Percentiles rank a stretch among this genome's conserved stretches.
These are phyloP conservation scores for Carex sylvatica DNA, from an alignment of 202 grass and related monocot species.

Conservation along the genomic window DNA sequence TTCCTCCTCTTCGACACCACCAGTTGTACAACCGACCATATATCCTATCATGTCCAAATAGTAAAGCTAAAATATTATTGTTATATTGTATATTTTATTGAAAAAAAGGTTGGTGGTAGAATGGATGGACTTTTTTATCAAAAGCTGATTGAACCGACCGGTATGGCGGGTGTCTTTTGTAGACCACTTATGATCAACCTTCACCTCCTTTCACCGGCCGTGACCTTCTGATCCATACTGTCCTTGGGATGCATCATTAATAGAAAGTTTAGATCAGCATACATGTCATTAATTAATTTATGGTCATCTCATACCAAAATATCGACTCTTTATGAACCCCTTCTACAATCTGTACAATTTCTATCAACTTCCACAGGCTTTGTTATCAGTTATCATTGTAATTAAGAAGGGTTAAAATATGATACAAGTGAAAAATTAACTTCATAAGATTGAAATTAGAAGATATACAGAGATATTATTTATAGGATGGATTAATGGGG, in stretches of 20 bases:
- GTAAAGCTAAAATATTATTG: neutral
- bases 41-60: neutral
- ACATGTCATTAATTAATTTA: neutral
- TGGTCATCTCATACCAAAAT: neutral
- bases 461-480: neutral
- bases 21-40: neutral
- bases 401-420: neutral
- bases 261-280: neutral
- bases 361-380: neutral
- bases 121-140: neutral
- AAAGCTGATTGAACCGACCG: neutral
- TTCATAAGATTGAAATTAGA: neutral
- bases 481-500: neutral
- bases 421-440: neutral
- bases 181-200: neutral
- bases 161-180: neutral
- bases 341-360: neutral
- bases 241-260: neutral
- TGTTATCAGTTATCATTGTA: neutral
- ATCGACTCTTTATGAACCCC: neutral
- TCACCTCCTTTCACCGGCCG: neutral
- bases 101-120: neutral
- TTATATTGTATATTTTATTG: neutral
- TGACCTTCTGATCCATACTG: neutral
- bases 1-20: neutral